Percentiles rank a stretch among this genome's conserved stretches.
These are phyloP conservation scores for Globisporangium okanoganense DNA, from an alignment of 352 stramenopile species.

Conservation along the genomic window DNA sequence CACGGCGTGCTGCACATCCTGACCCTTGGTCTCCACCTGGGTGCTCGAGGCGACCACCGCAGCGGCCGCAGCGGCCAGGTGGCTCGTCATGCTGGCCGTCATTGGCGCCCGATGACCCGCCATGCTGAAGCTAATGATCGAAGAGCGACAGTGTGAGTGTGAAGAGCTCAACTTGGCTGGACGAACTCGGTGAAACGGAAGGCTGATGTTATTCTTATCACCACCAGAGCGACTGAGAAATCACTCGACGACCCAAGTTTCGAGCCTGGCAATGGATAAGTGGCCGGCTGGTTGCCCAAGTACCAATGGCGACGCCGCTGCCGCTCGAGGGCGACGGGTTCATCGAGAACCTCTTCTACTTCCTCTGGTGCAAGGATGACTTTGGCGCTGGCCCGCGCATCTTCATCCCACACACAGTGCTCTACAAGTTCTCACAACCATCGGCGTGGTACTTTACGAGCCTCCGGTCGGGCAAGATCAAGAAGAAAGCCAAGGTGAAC, in stretches of 20 bases:
- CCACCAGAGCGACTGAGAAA: too few species aligned
- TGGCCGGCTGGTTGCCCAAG: too few species aligned
- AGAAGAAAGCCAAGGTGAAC: conserved; percentile 91
- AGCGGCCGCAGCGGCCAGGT: neutral
- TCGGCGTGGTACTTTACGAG: conserved; percentile 95
- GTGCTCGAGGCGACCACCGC: conserved; percentile 4
- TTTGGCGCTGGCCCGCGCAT: conserved; percentile 83
- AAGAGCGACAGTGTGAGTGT: neutral
- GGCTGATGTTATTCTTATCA: neutral
- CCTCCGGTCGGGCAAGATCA: conserved; percentile 76
- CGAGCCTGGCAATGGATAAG: neutral
- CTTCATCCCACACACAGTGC: conserved; percentile 91
- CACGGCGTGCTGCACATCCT: conserved; percentile 67
- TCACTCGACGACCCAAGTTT: too few species aligned
- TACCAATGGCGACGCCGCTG: conserved; percentile 54
- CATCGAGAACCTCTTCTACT: conserved; percentile 88
- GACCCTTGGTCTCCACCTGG: conserved; percentile 43
- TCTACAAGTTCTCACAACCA: conserved; percentile 92
- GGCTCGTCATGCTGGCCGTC: conserved; percentile 1
- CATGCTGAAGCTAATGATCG: neutral
- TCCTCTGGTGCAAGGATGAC: conserved; percentile 91
- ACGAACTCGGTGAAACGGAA: neutral
- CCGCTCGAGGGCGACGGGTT: conserved; percentile 84
- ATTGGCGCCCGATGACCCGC: neutral
- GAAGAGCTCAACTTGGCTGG: neutral